Conservation (phyloP, 1,139 yeast species). For the Geotrichum bryndzae region DNA sequence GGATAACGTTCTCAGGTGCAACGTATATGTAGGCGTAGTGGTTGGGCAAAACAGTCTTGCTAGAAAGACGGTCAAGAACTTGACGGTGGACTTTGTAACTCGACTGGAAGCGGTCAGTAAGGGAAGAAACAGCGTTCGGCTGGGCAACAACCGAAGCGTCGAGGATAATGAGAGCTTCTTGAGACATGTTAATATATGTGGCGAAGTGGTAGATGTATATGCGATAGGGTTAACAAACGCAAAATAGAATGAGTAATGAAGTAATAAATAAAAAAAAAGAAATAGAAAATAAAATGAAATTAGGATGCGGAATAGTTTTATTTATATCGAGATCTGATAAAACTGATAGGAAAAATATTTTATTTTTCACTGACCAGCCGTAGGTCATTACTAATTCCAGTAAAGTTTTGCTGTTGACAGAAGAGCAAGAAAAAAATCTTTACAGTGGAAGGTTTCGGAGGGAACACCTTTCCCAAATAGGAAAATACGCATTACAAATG, state of each 20-base stretch:
- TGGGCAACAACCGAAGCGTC: slow-evolving; percentile 8
- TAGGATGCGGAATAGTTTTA: neutral
- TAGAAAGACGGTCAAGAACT: slow-evolving; percentile 61
- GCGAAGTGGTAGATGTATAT: too few relatives aligned
- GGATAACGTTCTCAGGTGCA: slow-evolving; percentile 44
- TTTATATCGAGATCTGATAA: neutral
- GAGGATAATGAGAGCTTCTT: slow-evolving; percentile 3
- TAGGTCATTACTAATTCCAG: too few relatives aligned
- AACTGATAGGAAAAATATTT: slow-evolving; percentile 6
- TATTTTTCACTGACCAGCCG: slow-evolving; percentile 6
- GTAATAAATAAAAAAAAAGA: too few relatives aligned
- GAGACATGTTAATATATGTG: too few relatives aligned
- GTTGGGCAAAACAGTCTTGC: slow-evolving; percentile 42
- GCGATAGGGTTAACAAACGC: too few relatives aligned
- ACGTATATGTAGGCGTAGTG: slow-evolving; percentile 39
- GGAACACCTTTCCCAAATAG: neutral
- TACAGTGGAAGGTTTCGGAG: too few relatives aligned
- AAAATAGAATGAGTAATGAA: too few relatives aligned
- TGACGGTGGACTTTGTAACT: slow-evolving; percentile 42
- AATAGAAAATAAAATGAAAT: too few relatives aligned
- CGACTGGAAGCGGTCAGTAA: slow-evolving; percentile 1
- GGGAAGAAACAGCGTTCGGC: slow-evolving; percentile 8
- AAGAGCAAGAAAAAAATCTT: too few relatives aligned
- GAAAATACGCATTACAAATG: too few relatives aligned
- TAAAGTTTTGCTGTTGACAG: too few relatives aligned